These are phyloP conservation scores for Thelonectria rubi DNA, from an alignment of 2,329 filamentous ascomycete species.

Conservation along the genomic window DNA sequence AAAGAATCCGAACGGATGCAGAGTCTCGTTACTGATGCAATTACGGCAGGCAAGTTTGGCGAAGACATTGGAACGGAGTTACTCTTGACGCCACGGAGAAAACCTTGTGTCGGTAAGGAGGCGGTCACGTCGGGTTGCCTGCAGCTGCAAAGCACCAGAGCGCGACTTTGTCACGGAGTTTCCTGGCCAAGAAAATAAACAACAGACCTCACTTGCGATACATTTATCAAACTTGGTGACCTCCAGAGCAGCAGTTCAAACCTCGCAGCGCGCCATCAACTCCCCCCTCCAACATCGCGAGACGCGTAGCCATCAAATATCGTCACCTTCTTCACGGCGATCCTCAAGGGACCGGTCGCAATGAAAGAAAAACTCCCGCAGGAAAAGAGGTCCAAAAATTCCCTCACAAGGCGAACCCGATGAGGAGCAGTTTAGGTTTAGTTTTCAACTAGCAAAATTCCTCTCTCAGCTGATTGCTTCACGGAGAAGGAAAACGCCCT, in stretches of 20 bases:
- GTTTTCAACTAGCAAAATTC: constrained; percentile 92
- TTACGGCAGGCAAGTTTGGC: background rate
- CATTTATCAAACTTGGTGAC: no score
- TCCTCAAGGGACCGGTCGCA: constrained; percentile 47
- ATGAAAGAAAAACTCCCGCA: constrained; percentile 53
- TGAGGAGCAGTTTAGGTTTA: constrained; percentile 76
- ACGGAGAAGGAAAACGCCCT: constrained; percentile 69
- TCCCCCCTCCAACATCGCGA: no score
- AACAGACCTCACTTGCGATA: background rate
- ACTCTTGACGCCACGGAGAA: background rate
- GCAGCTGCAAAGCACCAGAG: no score
- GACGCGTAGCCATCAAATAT: background rate
- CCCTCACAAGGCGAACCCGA: constrained; percentile 72
- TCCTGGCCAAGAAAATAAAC: background rate
- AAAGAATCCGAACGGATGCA: no score
- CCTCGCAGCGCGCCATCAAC: no score
- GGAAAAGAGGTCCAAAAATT: constrained; percentile 72
- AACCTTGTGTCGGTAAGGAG: background rate
- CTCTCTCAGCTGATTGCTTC: constrained; percentile 78
- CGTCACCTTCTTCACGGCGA: constrained; percentile 51
- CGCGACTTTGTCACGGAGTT: no score
- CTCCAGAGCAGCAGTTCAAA: no score
- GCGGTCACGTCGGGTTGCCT: no score
- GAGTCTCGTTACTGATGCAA: no score
- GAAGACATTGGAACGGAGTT: no score